phyloP scores from a whole-genome alignment of 2,329 filamentous ascomycete genomes.

The Colletotrichum nymphaeae region DNA sequence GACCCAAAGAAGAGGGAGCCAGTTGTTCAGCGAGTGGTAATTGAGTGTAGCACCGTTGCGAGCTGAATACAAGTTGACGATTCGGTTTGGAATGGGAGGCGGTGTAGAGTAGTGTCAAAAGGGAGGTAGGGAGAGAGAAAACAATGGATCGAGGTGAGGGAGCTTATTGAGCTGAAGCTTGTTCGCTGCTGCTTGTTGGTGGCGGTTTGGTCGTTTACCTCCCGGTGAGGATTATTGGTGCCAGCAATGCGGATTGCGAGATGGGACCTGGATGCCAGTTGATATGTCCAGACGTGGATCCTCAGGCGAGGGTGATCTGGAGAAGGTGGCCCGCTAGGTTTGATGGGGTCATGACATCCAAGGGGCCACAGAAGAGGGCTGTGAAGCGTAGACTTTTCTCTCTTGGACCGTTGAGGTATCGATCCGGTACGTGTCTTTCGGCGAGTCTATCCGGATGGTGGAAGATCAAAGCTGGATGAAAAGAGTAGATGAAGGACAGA shows the following conservation, averaged over 20 bases:
- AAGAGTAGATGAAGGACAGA: not conserved
- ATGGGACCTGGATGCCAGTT: not conserved
- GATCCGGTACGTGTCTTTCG: not conserved
- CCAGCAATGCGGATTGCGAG: not conserved
- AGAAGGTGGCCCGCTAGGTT: not conserved
- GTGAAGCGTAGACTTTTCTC: constrained; percentile 7
- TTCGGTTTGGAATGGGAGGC: not conserved
- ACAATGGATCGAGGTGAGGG: not conserved
- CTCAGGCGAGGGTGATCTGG: constrained; percentile 2
- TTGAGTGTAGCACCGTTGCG: not conserved
- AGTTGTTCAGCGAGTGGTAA: not conserved
- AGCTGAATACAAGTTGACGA: not conserved
- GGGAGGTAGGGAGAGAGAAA: not conserved
- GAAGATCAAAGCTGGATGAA: not conserved
- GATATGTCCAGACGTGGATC: not conserved
- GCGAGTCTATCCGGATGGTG: not conserved
- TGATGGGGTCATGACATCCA: not conserved
- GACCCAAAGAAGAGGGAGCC: not conserved
- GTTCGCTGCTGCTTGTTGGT: not conserved
- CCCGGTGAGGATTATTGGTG: not conserved
- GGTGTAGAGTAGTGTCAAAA: constrained; percentile 3
- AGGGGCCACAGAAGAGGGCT: not conserved
- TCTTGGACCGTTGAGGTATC: not conserved
- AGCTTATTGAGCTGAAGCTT: not conserved
- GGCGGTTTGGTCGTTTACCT: not conserved